Base-by-base conservation (phyloP, 768 basidiomycete genomes). In the Trametes cingulata region DNA sequence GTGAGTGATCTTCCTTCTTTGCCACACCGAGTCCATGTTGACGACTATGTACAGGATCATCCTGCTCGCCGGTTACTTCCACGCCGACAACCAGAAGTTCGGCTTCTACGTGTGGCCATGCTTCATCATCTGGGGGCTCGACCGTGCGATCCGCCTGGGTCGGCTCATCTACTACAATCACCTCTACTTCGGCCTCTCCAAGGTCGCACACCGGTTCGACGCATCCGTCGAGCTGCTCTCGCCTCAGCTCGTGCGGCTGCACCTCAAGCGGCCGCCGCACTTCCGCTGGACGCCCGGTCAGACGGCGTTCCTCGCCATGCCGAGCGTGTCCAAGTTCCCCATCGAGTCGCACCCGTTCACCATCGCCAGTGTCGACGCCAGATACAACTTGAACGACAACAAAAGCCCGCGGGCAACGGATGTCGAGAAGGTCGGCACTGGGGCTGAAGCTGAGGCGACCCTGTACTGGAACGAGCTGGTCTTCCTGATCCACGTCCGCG, bases 331-430 rank as follows among this genome's bases (percentile, higher is more conserved):
- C 10, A 52, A 50, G 0, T 68, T 77, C 22, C 79, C 80, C 2
- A 76, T 80, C 35, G 82, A 87, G 67, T 71, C 82, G 0, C 86
- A 87, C 60, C 86, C 86, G 0, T 87, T 87, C 70, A 85, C 85
- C 0, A 85, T 87, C 54, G 75, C 82, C 3, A 52, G 55, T 41
- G 56, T 61, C 41, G 59, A 61, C 47, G 33, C 47, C 33, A 40
- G 47, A 29, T 62, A 62, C 52, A 27, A 40, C 22, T 46, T 62
- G 9, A 33, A 10, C 24, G 57, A 36, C 13, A 20, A 15, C 1
- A 24, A 46, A 22, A 40, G 19, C 2, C 7, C 35, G 43, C n/a
- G 15, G 6, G 52, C 40, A 8, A 20, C 25, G n/a, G 48, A 53
- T 3, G 35, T 13, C 20, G 63, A 65, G 58, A 64, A 62, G 52